Percentiles rank a stretch among this genome's conserved stretches.
Conservation (phyloP, 2,329 filamentous ascomycete species). For the Alternaria angustiovoidea region DNA sequence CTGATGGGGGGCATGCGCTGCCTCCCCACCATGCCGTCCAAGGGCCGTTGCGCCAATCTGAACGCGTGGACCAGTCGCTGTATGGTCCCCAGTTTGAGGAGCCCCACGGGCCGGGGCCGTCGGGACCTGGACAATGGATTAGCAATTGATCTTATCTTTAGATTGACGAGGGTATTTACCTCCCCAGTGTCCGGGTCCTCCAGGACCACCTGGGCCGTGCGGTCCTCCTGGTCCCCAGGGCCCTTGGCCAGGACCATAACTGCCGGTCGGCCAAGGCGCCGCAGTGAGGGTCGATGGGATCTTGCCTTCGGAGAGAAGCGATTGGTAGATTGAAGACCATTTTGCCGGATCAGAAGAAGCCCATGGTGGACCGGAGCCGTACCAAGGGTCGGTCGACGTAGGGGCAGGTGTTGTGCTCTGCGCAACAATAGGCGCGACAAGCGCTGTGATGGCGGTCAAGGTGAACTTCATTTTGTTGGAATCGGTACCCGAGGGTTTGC, state of each 20-base stretch:
- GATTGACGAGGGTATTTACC: slow-evolving; percentile 16
- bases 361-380: slow-evolving; percentile 26
- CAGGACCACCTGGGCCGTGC: slow-evolving; percentile 11
- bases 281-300: slow-evolving; percentile 38
- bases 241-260: slow-evolving; percentile 32
- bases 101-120: slow-evolving; percentile 41
- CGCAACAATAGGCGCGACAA: slow-evolving; percentile 12
- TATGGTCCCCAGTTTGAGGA: slow-evolving; percentile 37
- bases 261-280: slow-evolving; percentile 32
- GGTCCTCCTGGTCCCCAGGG: slow-evolving; percentile 23
- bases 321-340: slow-evolving; percentile 40
- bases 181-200: slow-evolving; percentile 25
- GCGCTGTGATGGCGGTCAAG: slow-evolving; percentile 7
- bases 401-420: slow-evolving; percentile 19
- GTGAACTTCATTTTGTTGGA: slow-evolving; percentile 12
- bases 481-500: not conserved
- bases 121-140: slow-evolving; percentile 2
- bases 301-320: slow-evolving; percentile 34
- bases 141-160: not conserved
- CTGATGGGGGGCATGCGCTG: slow-evolving; percentile 38
- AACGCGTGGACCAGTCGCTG: slow-evolving; percentile 38
- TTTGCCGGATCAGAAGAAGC: slow-evolving; percentile 28
- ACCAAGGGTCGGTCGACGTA: slow-evolving; percentile 14
- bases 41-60: slow-evolving; percentile 38
- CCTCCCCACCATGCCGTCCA: slow-evolving; percentile 51